These are phyloP conservation scores for Excoecaria cochinchinensis DNA, from an alignment of 345 rosid species.

Conservation along the genomic window DNA sequence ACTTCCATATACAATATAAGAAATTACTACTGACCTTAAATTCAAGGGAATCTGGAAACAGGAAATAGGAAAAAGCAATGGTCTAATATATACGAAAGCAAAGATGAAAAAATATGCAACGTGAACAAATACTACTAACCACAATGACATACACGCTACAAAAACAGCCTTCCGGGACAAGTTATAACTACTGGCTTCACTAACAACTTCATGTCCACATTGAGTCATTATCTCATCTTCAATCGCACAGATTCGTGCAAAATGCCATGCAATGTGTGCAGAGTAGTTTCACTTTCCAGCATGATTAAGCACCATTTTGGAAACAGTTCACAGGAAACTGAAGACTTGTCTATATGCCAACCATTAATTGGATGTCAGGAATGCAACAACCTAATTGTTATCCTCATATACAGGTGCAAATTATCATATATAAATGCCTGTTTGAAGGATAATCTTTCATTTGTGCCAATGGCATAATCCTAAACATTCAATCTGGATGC, in stretches of 20 bases:
- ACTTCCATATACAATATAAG: background rate
- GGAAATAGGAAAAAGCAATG: background rate
- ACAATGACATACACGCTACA: background rate
- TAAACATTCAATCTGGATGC: background rate
- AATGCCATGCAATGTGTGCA: background rate
- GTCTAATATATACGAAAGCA: background rate
- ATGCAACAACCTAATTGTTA: constrained; percentile 1
- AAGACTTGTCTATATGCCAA: background rate
- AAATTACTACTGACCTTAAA: background rate
- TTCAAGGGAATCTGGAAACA: background rate
- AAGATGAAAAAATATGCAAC: background rate
- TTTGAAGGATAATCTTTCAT: background rate
- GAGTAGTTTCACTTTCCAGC: background rate
- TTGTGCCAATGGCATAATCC: background rate
- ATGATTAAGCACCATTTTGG: background rate
- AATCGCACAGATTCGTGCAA: background rate
- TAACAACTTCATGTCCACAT: background rate
- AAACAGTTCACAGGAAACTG: background rate
- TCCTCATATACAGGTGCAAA: background rate
- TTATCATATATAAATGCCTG: background rate
- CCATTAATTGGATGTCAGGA: background rate
- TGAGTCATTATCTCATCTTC: background rate
- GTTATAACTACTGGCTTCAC: background rate
- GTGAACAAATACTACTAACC: background rate
- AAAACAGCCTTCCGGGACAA: background rate